Percentiles rank a stretch among this genome's conserved stretches.
phyloP scores from a whole-genome alignment of 495 filamentous ascomycete genomes.

The Cercophora samala region DNA sequence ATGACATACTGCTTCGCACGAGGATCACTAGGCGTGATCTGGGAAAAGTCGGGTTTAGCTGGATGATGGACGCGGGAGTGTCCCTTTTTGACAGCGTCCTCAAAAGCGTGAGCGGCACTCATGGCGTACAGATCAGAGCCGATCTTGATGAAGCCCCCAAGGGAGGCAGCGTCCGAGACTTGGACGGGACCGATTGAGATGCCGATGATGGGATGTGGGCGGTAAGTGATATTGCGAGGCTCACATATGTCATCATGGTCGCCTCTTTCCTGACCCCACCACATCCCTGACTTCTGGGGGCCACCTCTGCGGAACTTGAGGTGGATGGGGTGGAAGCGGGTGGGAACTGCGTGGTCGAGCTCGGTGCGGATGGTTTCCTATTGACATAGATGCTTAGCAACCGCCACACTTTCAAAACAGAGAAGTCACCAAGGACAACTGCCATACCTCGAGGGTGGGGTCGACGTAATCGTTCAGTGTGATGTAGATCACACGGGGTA shows the following conservation, averaged over 20 bases:
- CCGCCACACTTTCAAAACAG: too few species aligned
- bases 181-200: conserved; percentile 16
- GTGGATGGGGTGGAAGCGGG: conserved; percentile 5
- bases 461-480: conserved; percentile 3
- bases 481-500: conserved; percentile 15
- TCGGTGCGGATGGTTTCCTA: not conserved
- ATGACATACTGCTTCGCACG: conserved; percentile 9
- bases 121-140: conserved; percentile 11
- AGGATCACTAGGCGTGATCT: conserved; percentile 1
- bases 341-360: not conserved
- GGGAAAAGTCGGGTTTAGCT: conserved; percentile 9
- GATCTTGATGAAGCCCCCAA: conserved; percentile 17
- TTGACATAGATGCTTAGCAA: too few species aligned
- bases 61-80: conserved; percentile 15
- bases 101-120: conserved; percentile 19
- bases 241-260: conserved; percentile 12
- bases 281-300: not conserved
- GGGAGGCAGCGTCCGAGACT: conserved; percentile 11
- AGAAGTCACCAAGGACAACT: too few species aligned
- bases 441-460: not conserved
- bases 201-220: conserved; percentile 8
- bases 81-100: not conserved
- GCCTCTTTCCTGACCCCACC: conserved; percentile 10
- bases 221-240: conserved; percentile 14
- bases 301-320: conserved; percentile 8